Percentiles rank a stretch among this genome's conserved stretches.
These are phyloP conservation scores for Cinnamomum micranthum DNA, from an alignment of 164 flowering plant species.

Conservation along the genomic window DNA sequence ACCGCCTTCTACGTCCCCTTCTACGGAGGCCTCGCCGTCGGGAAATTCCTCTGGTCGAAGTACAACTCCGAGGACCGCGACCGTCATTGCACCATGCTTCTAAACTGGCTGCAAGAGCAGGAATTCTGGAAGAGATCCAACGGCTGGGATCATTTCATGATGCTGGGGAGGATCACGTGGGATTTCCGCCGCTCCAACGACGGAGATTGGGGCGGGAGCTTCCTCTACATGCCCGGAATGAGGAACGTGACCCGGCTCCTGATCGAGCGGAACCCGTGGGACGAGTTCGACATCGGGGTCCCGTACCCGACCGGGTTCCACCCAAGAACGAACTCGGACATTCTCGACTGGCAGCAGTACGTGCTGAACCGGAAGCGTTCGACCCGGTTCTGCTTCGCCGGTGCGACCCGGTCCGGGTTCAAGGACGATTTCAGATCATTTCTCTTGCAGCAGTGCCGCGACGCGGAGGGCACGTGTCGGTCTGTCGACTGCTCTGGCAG, in stretches of 20 bases:
- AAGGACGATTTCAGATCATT: slow-evolving; percentile 64
- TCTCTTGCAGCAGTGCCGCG: slow-evolving; percentile 53
- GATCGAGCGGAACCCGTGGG: slow-evolving; percentile 89
- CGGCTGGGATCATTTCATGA: slow-evolving; percentile 90
- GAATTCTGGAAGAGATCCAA: slow-evolving; percentile 43
- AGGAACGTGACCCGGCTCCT: slow-evolving; percentile 71
- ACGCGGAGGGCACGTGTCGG: slow-evolving; percentile 46
- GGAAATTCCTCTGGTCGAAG: slow-evolving; percentile 59
- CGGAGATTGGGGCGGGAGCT: slow-evolving; percentile 78
- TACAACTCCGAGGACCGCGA: slow-evolving; percentile 49
- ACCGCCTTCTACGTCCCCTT: slow-evolving; percentile 83
- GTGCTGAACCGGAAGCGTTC: slow-evolving; percentile 43
- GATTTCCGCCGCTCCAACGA: slow-evolving; percentile 80
- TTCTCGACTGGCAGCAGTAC: slow-evolving; percentile 60
- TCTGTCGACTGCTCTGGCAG: slow-evolving; percentile 58
- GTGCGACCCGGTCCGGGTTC: slow-evolving; percentile 55
- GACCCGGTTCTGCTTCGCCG: slow-evolving; percentile 73
- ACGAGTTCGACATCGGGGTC: slow-evolving; percentile 80
- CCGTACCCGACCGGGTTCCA: slow-evolving; percentile 98
- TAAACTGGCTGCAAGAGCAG: slow-evolving; percentile 59
- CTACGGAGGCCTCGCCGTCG: slow-evolving; percentile 82
- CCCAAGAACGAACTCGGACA: slow-evolving; percentile 55
- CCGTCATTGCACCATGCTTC: slow-evolving; percentile 41
- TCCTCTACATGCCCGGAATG: slow-evolving; percentile 64
- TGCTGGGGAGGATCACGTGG: slow-evolving; percentile 85